These are phyloP conservation scores for Pseudopyricularia cyperi DNA, from an alignment of 2,329 filamentous ascomycete species.

Conservation along the genomic window DNA sequence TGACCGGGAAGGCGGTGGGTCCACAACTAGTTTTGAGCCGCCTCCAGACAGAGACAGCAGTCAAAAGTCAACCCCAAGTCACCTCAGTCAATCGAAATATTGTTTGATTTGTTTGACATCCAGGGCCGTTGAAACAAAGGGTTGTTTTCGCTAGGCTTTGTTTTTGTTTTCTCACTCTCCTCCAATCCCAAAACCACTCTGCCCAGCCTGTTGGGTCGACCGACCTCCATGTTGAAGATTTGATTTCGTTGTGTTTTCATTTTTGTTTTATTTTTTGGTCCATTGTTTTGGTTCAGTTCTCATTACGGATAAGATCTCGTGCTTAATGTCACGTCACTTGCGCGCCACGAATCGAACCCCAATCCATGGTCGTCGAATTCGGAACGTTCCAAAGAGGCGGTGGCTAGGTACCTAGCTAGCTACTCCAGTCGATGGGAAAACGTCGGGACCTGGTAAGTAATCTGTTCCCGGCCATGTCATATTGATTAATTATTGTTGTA, in stretches of 20 bases:
- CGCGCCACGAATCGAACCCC: background rate
- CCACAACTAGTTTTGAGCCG: background rate
- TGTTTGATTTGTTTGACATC: constrained; percentile 14
- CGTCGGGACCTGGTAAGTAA: too few relatives aligned
- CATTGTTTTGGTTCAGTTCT: too few relatives aligned
- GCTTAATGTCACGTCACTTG: background rate
- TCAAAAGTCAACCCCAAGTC: too few relatives aligned
- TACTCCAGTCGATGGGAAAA: too few relatives aligned
- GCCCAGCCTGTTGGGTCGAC: background rate
- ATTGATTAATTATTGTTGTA: too few relatives aligned
- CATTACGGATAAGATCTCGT: background rate
- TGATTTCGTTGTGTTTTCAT: background rate
- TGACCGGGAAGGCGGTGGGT: constrained; percentile 3
- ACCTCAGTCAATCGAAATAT: too few relatives aligned
- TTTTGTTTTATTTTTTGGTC: background rate
- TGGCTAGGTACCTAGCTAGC: too few relatives aligned
- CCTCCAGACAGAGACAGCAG: background rate
- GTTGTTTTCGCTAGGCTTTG: constrained; percentile 19
- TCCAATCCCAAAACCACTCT: background rate
- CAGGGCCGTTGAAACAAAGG: constrained; percentile 19
- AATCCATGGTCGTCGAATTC: background rate
- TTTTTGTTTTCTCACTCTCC: too few relatives aligned
- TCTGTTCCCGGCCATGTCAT: too few relatives aligned
- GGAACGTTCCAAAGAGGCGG: too few relatives aligned
- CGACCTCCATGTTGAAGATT: background rate